These are phyloP conservation scores for Colletotrichum chrysophilum DNA, from an alignment of 2,329 filamentous ascomycete genomes.

Conservation along the genomic window DNA sequence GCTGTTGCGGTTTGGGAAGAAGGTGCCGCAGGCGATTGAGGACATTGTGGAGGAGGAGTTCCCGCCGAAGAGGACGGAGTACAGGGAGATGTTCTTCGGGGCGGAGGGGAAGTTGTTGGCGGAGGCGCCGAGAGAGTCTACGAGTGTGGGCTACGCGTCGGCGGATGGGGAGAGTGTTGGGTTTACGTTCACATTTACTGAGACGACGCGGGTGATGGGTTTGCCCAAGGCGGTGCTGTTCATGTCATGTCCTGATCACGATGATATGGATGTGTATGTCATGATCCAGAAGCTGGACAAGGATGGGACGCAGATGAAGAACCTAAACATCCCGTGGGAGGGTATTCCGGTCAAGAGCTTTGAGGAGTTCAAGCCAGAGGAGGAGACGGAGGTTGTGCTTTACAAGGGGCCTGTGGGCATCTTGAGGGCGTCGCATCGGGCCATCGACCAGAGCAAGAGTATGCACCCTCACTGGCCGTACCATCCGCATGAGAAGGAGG, in stretches of 20 bases:
- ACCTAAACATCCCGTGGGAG: constrained; percentile 31
- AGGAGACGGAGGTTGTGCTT: constrained; percentile 27
- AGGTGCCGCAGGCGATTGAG: constrained; percentile 27
- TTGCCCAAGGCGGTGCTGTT: constrained; percentile 48
- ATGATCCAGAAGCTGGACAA: constrained; percentile 24
- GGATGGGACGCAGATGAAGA: constrained; percentile 23
- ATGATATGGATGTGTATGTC: constrained; percentile 50
- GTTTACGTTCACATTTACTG: constrained; percentile 44
- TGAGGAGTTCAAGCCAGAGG: constrained; percentile 23
- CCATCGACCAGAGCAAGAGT: constrained; percentile 24
- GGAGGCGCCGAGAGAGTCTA: constrained; percentile 39
- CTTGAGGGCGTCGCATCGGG: constrained; percentile 27
- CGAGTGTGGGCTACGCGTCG: constrained; percentile 29
- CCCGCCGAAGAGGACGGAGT: constrained; percentile 20
- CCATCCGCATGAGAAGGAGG: constrained; percentile 5
- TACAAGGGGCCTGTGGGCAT: constrained; percentile 30
- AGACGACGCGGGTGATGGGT: constrained; percentile 47
- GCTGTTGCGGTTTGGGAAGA: constrained; percentile 32
- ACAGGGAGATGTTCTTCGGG: constrained; percentile 34
- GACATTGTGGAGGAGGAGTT: constrained; percentile 34
- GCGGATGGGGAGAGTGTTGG: neutral
- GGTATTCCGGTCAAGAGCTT: constrained; percentile 21
- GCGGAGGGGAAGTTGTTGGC: constrained; percentile 34
- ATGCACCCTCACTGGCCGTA: constrained; percentile 33
- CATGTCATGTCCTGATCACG: constrained; percentile 43